Percentiles rank a stretch among this genome's conserved stretches.
These are phyloP conservation scores for Piper betle DNA, from an alignment of 164 flowering plant genomes.

Conservation along the genomic window DNA sequence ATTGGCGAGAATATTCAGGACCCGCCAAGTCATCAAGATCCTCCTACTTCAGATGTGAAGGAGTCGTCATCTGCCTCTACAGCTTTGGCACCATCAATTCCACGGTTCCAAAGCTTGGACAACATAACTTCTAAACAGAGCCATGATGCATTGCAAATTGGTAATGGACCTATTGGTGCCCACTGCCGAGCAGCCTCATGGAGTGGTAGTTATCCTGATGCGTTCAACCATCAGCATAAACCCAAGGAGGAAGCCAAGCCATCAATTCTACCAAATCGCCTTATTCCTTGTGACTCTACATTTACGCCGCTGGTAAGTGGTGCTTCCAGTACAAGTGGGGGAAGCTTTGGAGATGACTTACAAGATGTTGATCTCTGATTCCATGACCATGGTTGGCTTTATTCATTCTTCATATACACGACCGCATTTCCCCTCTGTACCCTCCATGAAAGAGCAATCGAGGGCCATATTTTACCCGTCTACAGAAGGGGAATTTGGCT, in stretches of 20 bases:
- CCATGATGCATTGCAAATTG: constrained; percentile 5
- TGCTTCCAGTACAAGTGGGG: constrained; percentile 12
- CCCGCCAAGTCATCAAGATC: constrained; percentile 16
- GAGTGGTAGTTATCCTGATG: constrained; percentile 53
- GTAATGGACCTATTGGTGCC: constrained; percentile 19
- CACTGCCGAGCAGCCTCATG: constrained; percentile 74
- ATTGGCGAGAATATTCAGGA: constrained; percentile 23
- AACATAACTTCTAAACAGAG: constrained; percentile 25
- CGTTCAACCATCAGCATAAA: constrained; percentile 9
- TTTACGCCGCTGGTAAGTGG: constrained; percentile 1
- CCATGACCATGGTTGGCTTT: not conserved
- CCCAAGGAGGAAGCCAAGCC: constrained; percentile 25
- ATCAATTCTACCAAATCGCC: constrained; percentile 28
- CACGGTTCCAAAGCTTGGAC: constrained; percentile 63
- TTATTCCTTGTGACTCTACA: constrained; percentile 24
- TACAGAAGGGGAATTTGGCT: not conserved
- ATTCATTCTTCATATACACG: not conserved
- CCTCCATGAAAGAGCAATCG: constrained; percentile 3
- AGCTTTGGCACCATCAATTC: constrained; percentile 23
- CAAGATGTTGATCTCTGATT: constrained; percentile 68
- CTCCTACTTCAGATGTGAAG: constrained; percentile 20
- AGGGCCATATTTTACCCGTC: constrained; percentile 6
- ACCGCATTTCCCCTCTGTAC: constrained; percentile 3
- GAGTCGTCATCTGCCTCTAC: constrained; percentile 22
- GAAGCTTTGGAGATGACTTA: constrained; percentile 41